phyloP scores from a whole-genome alignment of 305 asterid genomes.

The Euphrasia arctica region DNA sequence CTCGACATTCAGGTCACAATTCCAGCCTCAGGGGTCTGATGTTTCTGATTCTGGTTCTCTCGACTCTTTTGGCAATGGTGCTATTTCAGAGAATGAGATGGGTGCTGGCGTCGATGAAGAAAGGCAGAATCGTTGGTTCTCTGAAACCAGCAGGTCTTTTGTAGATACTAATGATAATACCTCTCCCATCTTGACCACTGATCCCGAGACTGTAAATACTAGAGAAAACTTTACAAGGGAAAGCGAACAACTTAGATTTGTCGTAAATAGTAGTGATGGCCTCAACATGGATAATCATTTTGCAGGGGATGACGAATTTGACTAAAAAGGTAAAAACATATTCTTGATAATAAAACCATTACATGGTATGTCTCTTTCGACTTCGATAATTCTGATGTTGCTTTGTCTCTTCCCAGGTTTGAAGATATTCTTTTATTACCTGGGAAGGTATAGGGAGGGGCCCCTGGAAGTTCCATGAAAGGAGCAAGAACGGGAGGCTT shows the following conservation, averaged over 20 bases:
- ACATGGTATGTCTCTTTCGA: background rate
- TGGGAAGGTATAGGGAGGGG: constrained; percentile 9
- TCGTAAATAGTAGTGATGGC: constrained; percentile 26
- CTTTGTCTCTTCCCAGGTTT: constrained; percentile 31
- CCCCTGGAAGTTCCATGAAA: constrained; percentile 19
- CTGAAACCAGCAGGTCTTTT: constrained; percentile 40
- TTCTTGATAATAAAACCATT: background rate
- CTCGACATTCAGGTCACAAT: constrained; percentile 37
- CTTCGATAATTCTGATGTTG: background rate
- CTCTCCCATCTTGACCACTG: constrained; percentile 33
- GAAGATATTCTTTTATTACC: constrained; percentile 43
- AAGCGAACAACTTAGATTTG: constrained; percentile 23
- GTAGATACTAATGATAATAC: constrained; percentile 45
- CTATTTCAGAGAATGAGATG: too few relatives aligned
- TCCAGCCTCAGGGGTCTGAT: constrained; percentile 37
- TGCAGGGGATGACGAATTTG: constrained; percentile 35
- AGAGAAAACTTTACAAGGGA: constrained; percentile 35
- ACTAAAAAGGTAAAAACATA: constrained; percentile 36
- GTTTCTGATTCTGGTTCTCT: constrained; percentile 41
- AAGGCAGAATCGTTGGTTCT: constrained; percentile 41
- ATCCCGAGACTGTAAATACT: constrained; percentile 59
- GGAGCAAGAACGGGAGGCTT: too few relatives aligned
- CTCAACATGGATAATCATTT: constrained; percentile 42
- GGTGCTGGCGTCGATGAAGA: constrained; percentile 22
- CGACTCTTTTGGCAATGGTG: constrained; percentile 35